phyloP scores from a whole-genome alignment of 768 basidiomycete genomes.

The Collybiopsis luxurians region DNA sequence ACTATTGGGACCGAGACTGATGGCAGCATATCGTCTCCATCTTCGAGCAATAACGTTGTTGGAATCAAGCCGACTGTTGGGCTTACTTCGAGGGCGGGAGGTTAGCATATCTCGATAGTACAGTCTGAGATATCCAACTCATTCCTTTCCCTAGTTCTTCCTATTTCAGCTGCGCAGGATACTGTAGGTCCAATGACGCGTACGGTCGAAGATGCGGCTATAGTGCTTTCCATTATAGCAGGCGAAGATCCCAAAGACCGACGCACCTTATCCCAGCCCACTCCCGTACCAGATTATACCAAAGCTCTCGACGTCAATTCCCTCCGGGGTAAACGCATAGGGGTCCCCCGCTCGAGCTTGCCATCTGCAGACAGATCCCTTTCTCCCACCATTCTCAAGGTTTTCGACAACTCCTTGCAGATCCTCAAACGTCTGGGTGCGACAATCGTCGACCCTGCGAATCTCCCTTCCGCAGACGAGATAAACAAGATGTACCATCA shows the following conservation, averaged over 20 bases:
- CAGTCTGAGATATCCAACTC: too few species aligned
- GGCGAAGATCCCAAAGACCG: slow-evolving; percentile 41
- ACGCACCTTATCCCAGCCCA: slow-evolving; percentile 38
- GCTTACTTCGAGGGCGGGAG: slow-evolving; percentile 34
- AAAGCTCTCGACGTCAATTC: slow-evolving; percentile 32
- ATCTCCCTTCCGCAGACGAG: slow-evolving; percentile 37
- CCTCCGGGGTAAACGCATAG: slow-evolving; percentile 40
- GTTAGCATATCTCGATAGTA: slow-evolving; percentile 46
- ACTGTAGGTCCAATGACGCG: slow-evolving; percentile 36
- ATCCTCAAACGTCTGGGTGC: slow-evolving; percentile 38
- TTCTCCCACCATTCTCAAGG: slow-evolving; percentile 21
- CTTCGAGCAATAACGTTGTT: slow-evolving; percentile 39
- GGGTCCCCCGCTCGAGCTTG: slow-evolving; percentile 38
- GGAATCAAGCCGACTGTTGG: slow-evolving; percentile 39
- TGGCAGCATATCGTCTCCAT: slow-evolving; percentile 46
- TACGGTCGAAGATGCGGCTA: slow-evolving; percentile 35
- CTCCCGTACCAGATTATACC: slow-evolving; percentile 37
- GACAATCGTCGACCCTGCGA: slow-evolving; percentile 43
- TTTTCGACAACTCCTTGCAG: slow-evolving; percentile 37
- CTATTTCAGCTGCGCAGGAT: slow-evolving; percentile 40
- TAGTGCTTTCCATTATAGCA: slow-evolving; percentile 36
- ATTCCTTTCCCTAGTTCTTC: slow-evolving; percentile 33
- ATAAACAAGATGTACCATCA: slow-evolving; percentile 29
- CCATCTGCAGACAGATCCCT: slow-evolving; percentile 16
- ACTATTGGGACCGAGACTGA: slow-evolving; percentile 45